Conservation (phyloP, 176 grass and related monocot species). For the maize (Zea mays) region Zm-B73-REFERENCE-NAM-5.0 NC_050097.1:20156501-20157000, state of each 20-base stretch:
- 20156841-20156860: not conserved
- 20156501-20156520: conserved; percentile 12
- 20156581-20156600: not conserved
- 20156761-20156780: no score
- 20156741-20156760: no score
- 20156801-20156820: not conserved
- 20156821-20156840: not conserved
- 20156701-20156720: no score
- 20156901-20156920: conserved; percentile 31
- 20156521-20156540: not conserved
- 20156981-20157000: not conserved
- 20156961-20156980: no score
- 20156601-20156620: not conserved
- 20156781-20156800: not conserved
- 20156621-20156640: not conserved
- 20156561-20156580: not conserved
- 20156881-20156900: not conserved
- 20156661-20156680: no score
- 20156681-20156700: no score
- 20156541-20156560: conserved; percentile 6
- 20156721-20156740: no score
- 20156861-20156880: not conserved
- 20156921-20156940: not conserved
- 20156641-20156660: no score
- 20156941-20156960: conserved; percentile 4